phyloP scores from a whole-genome alignment of 2,329 filamentous ascomycete species.

The Penicillium frequentans region DNA sequence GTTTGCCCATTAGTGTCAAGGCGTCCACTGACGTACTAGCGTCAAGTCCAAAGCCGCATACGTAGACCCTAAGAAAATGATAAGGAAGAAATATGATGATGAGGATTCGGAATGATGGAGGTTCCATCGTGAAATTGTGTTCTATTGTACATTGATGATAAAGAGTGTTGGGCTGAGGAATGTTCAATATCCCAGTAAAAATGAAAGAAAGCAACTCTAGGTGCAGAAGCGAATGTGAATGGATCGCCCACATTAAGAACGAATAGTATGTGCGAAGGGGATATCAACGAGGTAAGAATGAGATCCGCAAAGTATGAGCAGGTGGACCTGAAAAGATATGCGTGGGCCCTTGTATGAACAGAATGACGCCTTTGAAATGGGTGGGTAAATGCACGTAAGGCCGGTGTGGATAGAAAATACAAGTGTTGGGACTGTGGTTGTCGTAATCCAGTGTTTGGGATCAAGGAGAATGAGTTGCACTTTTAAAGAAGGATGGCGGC shows the following conservation, averaged over 20 bases:
- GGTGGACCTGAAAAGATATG: not conserved
- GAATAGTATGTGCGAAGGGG: constrained; percentile 13
- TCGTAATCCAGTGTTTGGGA: not conserved
- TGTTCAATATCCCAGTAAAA: not conserved
- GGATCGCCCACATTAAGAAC: not conserved
- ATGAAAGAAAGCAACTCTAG: constrained; percentile 5
- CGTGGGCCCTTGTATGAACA: not conserved
- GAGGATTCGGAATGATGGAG: not conserved
- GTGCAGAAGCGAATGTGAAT: constrained; percentile 10
- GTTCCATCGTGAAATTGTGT: not conserved
- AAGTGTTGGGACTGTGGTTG: not conserved
- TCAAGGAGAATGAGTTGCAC: not conserved
- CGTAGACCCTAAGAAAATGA: constrained; percentile 31
- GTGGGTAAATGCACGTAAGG: not conserved
- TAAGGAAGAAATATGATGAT: not conserved
- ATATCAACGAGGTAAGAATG: constrained; percentile 10
- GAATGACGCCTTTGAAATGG: constrained; percentile 7
- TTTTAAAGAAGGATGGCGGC: not conserved
- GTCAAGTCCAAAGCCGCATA: constrained; percentile 44
- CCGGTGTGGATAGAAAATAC: not conserved
- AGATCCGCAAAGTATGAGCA: not conserved
- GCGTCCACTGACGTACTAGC: constrained; percentile 22
- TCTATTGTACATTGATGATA: constrained; percentile 2
- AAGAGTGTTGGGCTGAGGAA: not conserved
- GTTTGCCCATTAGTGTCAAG: not conserved